phyloP scores from a whole-genome alignment of 2,329 filamentous ascomycete species.

The Annulohypoxylon truncatum region DNA sequence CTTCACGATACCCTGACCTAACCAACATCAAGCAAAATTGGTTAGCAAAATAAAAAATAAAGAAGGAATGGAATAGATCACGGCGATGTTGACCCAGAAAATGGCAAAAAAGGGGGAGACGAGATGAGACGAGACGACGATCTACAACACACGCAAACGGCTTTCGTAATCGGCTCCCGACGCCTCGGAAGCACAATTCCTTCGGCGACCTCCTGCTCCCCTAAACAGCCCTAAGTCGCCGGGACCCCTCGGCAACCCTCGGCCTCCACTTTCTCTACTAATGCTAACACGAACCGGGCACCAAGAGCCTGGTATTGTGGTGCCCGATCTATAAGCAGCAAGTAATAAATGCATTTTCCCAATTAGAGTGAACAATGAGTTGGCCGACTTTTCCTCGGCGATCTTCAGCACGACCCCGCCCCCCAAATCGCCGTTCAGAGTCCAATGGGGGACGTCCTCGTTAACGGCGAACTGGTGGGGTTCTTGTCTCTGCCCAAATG shows the following conservation, averaged over 20 bases:
- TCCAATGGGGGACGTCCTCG: not conserved
- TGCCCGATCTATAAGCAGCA: not conserved
- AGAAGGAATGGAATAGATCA: not conserved
- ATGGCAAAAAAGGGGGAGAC: not conserved
- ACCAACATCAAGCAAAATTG: not conserved
- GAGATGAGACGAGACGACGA: not conserved
- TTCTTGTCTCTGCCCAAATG: not conserved
- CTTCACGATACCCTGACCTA: not conserved
- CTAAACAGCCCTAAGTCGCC: not conserved
- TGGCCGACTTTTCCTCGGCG: slow-evolving; percentile 3
- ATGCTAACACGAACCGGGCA: not conserved
- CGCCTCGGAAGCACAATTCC: not conserved
- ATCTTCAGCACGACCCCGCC: slow-evolving; percentile 4
- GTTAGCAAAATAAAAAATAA: not conserved
- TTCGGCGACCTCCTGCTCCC: slow-evolving; percentile 4
- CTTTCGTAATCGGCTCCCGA: not conserved
- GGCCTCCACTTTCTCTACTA: not conserved
- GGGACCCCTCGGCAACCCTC: slow-evolving; percentile 9
- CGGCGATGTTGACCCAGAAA: not conserved
- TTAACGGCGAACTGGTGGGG: slow-evolving; percentile 16
- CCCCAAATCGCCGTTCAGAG: slow-evolving; percentile 16
- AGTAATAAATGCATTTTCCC: not conserved
- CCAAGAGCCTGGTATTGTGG: not conserved
- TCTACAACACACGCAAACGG: not conserved
- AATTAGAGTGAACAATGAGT: slow-evolving; percentile 1